Evolutionary conservation across 2,329 filamentous ascomycete genomes (phyloP).

Genomic region (Penicillium occitanis): DNA sequence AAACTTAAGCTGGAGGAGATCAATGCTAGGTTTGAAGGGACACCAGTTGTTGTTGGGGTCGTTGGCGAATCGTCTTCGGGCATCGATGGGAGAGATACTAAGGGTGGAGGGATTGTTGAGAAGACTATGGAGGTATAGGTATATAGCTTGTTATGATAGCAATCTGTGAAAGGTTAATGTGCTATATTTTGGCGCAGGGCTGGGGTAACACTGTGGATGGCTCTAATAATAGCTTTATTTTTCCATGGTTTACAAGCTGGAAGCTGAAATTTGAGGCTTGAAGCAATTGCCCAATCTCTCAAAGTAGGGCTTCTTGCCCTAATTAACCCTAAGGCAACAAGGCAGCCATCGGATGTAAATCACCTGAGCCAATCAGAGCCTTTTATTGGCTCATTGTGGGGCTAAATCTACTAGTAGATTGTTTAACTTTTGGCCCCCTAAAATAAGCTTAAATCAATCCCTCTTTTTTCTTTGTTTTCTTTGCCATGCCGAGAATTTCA

Average conservation of each 20-base stretch:
- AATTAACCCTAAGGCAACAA: neutral
- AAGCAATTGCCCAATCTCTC: neutral
- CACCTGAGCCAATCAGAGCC: neutral
- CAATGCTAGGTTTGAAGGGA: neutral
- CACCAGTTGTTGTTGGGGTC: neutral
- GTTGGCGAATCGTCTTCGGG: neutral
- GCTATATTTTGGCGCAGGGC: too few relatives aligned
- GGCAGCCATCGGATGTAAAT: neutral
- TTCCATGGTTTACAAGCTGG: neutral
- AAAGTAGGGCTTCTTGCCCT: neutral
- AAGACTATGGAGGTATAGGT: neutral
- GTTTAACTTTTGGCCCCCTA: neutral
- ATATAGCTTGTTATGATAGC: neutral
- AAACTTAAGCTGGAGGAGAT: slow-evolving; percentile 23
- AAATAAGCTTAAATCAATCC: slow-evolving; percentile 7
- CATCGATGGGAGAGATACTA: neutral
- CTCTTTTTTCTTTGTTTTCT: neutral
- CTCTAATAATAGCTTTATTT: neutral
- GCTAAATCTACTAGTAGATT: neutral
- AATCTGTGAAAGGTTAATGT: neutral
- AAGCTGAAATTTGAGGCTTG: neutral
- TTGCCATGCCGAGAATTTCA: neutral
- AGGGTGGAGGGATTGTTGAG: neutral
- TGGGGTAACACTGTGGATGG: too few relatives aligned
- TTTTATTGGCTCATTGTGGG: neutral